A percentile compares a stretch with the other conserved stretches of the same genome.
Conservation (phyloP, 208 protist species). For the Histomonas meleagridis region DNA sequence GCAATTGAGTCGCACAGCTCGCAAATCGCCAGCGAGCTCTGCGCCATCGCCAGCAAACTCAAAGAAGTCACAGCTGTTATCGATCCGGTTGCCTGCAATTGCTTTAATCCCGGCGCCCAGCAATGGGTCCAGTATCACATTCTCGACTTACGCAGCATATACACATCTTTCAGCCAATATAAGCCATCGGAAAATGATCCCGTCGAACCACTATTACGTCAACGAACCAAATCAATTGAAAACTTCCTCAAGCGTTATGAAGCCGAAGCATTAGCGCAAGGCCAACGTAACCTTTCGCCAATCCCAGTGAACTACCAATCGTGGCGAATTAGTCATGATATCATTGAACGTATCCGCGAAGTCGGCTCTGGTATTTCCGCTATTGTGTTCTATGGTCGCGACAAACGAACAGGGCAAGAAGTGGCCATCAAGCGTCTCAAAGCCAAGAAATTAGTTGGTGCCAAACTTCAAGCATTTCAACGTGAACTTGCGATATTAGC, state of each 20-base stretch:
- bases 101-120: background rate
- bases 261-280: background rate
- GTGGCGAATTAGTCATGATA: background rate
- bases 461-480: background rate
- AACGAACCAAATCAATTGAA: background rate
- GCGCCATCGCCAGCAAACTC: background rate
- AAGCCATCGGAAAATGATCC: too few relatives aligned
- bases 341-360: background rate
- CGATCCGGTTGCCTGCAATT: background rate
- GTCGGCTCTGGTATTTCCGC: background rate
- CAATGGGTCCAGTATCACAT: background rate
- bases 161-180: background rate
- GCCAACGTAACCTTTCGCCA: background rate
- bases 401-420: background rate
- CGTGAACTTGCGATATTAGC: background rate
- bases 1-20: background rate
- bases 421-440: slow-evolving; percentile 6
- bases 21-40: background rate
- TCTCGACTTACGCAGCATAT: background rate
- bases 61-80: background rate
- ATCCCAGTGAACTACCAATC: background rate
- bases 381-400: background rate
- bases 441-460: background rate
- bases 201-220: too few relatives aligned
- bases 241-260: background rate